Percentiles rank a stretch among this genome's conserved stretches.
phyloP scores from a whole-genome alignment of 345 rosid species.

The Lenwebbia sp. region DNA sequence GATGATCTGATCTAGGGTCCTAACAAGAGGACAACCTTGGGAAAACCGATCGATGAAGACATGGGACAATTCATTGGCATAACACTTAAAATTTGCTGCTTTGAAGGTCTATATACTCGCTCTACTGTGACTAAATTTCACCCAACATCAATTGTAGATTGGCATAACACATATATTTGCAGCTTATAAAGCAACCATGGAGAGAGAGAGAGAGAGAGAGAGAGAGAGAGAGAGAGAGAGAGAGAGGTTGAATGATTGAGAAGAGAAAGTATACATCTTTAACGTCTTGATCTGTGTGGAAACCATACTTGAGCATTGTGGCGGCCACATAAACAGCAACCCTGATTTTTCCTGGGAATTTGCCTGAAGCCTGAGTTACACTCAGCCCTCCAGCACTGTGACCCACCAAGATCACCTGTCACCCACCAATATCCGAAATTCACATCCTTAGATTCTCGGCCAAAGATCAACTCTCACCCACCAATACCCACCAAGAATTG shows the following conservation, averaged over 20 bases:
- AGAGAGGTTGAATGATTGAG: not conserved
- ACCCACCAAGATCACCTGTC: constrained; percentile 76
- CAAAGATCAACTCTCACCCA: not conserved
- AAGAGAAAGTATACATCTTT: constrained; percentile 34
- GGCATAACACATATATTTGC: not conserved
- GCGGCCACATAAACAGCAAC: constrained; percentile 65
- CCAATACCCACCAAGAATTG: not conserved
- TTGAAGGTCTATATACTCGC: not conserved
- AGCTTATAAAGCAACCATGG: not conserved
- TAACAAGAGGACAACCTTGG: not conserved
- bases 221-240: not conserved
- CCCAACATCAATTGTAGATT: not conserved
- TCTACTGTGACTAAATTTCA: not conserved
- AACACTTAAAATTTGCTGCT: not conserved
- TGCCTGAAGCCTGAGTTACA: constrained; percentile 49
- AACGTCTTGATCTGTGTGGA: constrained; percentile 40
- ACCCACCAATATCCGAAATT: not conserved
- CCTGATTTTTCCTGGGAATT: constrained; percentile 47
- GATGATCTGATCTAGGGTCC: not conserved
- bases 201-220: not conserved
- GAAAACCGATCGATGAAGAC: not conserved
- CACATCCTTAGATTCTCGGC: not conserved
- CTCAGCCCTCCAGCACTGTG: constrained; percentile 94
- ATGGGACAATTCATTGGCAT: not conserved
- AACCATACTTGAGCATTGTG: constrained; percentile 68